A percentile compares a stretch with the other conserved stretches of the same genome.
Evolutionary conservation across 257 asterid genomes (phyloP).

Genomic region (Solanum pimpinellifolium): DNA sequence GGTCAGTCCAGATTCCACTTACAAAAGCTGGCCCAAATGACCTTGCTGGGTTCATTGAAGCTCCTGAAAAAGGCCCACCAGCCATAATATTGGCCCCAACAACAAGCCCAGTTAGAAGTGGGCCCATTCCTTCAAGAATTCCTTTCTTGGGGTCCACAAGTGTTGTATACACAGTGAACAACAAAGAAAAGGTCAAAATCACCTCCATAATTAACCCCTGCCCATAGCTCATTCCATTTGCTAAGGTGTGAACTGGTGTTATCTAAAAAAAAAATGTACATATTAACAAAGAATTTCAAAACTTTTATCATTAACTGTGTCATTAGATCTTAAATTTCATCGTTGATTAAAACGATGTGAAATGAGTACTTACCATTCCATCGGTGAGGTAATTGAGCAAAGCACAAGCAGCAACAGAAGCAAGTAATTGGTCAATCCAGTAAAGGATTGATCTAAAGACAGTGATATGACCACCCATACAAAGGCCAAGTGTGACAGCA

Average conservation of each 20-base stretch:
- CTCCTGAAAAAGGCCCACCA: slow-evolving; percentile 87
- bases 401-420: slow-evolving; percentile 92
- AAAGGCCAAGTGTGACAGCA: slow-evolving; percentile 82
- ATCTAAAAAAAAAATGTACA: slow-evolving; percentile 10
- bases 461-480: slow-evolving; percentile 76
- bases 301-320: too few relatives aligned
- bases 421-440: slow-evolving; percentile 76
- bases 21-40: slow-evolving; percentile 88
- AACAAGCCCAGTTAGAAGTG: slow-evolving; percentile 71
- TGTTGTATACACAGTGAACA: slow-evolving; percentile 80
- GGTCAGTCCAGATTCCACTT: slow-evolving; percentile 85
- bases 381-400: slow-evolving; percentile 67
- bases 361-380: slow-evolving; percentile 42
- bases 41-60: slow-evolving; percentile 94
- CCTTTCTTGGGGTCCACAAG: slow-evolving; percentile 97
- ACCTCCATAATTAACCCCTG: slow-evolving; percentile 87
- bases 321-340: too few relatives aligned
- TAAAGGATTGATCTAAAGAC: slow-evolving; percentile 62
- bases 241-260: slow-evolving; percentile 76
- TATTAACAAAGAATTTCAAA: too few relatives aligned
- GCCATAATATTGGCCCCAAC: slow-evolving; percentile 96
- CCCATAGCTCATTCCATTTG: slow-evolving; percentile 41
- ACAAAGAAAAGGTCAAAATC: slow-evolving; percentile 62
- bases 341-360: too few relatives aligned
- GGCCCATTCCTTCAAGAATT: slow-evolving; percentile 66